These are phyloP conservation scores for Rhodotorula sp. DNA, from an alignment of 1,284 basidiomycete species.

Conservation along the genomic window DNA sequence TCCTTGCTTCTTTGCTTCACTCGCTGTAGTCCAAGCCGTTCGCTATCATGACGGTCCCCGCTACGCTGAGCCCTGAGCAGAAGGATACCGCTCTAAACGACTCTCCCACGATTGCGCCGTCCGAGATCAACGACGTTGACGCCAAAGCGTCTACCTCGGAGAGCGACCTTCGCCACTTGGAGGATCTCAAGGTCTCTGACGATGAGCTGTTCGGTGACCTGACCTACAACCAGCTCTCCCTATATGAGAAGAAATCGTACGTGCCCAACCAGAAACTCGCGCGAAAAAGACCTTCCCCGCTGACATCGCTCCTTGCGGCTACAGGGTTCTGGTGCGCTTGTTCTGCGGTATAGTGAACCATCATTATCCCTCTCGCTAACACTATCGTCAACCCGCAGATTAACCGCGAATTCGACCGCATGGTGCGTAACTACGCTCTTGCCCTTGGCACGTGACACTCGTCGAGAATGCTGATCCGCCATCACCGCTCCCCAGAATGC, in stretches of 20 bases:
- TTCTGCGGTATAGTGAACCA: not conserved
- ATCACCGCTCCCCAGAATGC: constrained; percentile 15
- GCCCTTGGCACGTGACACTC: not conserved
- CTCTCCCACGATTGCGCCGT: not conserved
- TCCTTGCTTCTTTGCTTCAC: not conserved
- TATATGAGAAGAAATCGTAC: constrained; percentile 33
- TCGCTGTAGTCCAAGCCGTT: too few relatives aligned
- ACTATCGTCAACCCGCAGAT: constrained; percentile 44
- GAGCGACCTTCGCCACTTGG: constrained; percentile 5
- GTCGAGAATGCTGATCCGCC: not conserved
- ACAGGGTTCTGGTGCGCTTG: constrained; percentile 8
- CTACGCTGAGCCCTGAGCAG: constrained; percentile 1
- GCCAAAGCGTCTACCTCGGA: not conserved
- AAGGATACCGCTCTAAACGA: constrained; percentile 1
- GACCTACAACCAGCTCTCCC: constrained; percentile 17
- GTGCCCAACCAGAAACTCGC: not conserved
- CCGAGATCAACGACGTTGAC: constrained; percentile 4
- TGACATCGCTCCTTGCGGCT: not conserved
- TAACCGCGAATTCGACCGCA: constrained; percentile 59
- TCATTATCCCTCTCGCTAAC: not conserved
- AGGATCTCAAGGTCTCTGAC: constrained; percentile 13
- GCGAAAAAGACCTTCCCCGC: not conserved
- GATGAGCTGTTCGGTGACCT: constrained; percentile 19
- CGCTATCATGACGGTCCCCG: constrained; percentile 1
- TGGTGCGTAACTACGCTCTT: constrained; percentile 8